These are phyloP conservation scores for Prunus yedoensis DNA, from an alignment of 331 rosid genomes.

Conservation along the genomic window DNA sequence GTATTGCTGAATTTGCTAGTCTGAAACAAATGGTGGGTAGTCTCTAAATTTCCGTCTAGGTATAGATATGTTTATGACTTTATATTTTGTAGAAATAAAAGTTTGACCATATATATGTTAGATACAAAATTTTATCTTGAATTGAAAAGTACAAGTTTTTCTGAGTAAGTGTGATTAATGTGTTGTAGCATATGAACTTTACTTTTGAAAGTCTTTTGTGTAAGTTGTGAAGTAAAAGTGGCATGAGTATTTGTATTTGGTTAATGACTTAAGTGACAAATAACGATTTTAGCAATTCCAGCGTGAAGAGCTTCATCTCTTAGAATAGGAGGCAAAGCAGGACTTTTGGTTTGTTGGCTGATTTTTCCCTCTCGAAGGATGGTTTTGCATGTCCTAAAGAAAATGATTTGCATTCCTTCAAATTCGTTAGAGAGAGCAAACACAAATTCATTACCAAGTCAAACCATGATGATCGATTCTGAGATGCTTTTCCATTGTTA, in stretches of 20 bases:
- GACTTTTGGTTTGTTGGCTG: background rate
- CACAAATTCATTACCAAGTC: background rate
- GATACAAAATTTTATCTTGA: background rate
- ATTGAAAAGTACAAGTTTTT: background rate
- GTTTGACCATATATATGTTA: background rate
- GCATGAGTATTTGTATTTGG: background rate
- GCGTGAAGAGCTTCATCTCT: background rate
- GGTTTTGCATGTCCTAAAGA: background rate
- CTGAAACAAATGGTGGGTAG: background rate
- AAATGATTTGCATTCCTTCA: background rate
- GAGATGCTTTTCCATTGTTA: background rate
- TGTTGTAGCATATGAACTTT: background rate
- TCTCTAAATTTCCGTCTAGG: background rate
- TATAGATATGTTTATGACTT: background rate
- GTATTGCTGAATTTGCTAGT: background rate
- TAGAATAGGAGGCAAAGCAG: background rate
- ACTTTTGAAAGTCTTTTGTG: background rate
- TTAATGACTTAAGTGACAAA: background rate
- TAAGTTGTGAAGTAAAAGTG: background rate
- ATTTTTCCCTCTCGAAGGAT: background rate
- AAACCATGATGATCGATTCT: background rate
- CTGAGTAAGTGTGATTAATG: background rate
- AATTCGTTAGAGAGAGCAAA: background rate
- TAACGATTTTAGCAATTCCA: background rate
- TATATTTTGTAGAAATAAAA: background rate